Base-by-base conservation (phyloP, 1,284 basidiomycete genomes). In the Cryptococcus depauperatus region DNA sequence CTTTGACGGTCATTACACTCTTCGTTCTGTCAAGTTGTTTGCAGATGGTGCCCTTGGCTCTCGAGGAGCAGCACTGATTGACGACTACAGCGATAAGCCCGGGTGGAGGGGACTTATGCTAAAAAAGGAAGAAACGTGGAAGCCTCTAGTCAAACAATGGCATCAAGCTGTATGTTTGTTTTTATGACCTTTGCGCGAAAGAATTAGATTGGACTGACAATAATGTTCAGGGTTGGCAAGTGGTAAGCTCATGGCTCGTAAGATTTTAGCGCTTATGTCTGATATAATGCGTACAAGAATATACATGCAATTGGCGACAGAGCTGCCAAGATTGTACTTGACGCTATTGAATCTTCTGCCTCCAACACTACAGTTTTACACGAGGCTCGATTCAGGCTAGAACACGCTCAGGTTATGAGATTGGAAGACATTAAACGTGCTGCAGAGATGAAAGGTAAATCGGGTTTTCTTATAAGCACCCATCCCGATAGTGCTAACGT, bases 241-340 rank as follows among this genome's bases (percentile, higher is more conserved):
- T 63, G 47, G 72, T 73, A 43, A 58, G 70, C 60, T 35, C n/a
- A 8, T 5, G 11, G 33, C 18, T 23, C 18, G 3, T 34, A 46
- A 35, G 49, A 41, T 44, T 37, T 50, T 22, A 25, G 22, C 6
- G 35, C 11, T 37, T n/a, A 37, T 21, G 23, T 16, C 35, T 5
- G 21, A 19, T 10, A 11, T 25, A 22, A 38, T 9, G 19, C 16
- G 21, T 16, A 19, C 10, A 35, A 88, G 84, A 88, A 87, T 52
- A 79, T 87, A 10, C 90, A 96, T 60, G 87, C 85, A 43, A 95
- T 95, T 22, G 92, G 92, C 1, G 92, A 96, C 60, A 78, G 80
- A 37, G 89, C 88, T 26, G 93, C 92, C 63, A 76, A 82, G 33
- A 74, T 84, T 18, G 79, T 86, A 0, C 76, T 95, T 18, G 79